phyloP scores from a whole-genome alignment of 2,329 filamentous ascomycete genomes.

The Sporothrix brunneoviolacea region DNA sequence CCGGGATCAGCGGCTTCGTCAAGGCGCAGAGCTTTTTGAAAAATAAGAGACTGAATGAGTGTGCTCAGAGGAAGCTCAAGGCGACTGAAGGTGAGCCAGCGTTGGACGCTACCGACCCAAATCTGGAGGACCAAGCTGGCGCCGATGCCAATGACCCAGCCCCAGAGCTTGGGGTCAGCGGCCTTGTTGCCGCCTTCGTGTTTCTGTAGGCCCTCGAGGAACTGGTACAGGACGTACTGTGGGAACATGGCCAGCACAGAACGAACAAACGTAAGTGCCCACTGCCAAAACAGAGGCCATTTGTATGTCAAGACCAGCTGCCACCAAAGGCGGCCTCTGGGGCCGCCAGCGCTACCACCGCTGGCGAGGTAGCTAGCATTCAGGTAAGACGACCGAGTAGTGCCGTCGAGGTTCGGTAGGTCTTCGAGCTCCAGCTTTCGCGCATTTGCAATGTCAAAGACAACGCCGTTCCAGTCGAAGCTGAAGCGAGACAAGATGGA shows the following conservation, averaged over 20 bases:
- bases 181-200: slow-evolving; percentile 15
- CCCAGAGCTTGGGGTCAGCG: slow-evolving; percentile 23
- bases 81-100: slow-evolving; percentile 28
- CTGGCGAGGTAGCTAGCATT: slow-evolving; percentile 18
- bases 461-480: slow-evolving; percentile 28
- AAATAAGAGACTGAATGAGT: slow-evolving; percentile 29
- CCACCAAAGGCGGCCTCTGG: slow-evolving; percentile 25
- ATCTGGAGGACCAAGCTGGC: slow-evolving; percentile 27
- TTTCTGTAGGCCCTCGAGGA: slow-evolving; percentile 27
- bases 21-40: slow-evolving; percentile 29
- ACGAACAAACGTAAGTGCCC: slow-evolving; percentile 26
- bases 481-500: slow-evolving; percentile 25
- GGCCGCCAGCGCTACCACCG: slow-evolving; percentile 18
- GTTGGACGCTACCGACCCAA: slow-evolving; percentile 25
- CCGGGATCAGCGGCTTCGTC: slow-evolving; percentile 26
- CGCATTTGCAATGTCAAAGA: slow-evolving; percentile 26
- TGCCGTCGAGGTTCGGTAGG: slow-evolving; percentile 26
- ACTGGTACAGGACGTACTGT: slow-evolving; percentile 30
- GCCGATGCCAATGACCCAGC: slow-evolving; percentile 27
- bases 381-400: slow-evolving; percentile 25
- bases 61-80: slow-evolving; percentile 27
- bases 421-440: slow-evolving; percentile 27
- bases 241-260: slow-evolving; percentile 27
- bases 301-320: slow-evolving; percentile 26
- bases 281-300: slow-evolving; percentile 25